Percentiles rank a stretch among this genome's conserved stretches.
Conservation (phyloP, 805 yeast genomes). For the Kazachstania martiniae region DNA sequence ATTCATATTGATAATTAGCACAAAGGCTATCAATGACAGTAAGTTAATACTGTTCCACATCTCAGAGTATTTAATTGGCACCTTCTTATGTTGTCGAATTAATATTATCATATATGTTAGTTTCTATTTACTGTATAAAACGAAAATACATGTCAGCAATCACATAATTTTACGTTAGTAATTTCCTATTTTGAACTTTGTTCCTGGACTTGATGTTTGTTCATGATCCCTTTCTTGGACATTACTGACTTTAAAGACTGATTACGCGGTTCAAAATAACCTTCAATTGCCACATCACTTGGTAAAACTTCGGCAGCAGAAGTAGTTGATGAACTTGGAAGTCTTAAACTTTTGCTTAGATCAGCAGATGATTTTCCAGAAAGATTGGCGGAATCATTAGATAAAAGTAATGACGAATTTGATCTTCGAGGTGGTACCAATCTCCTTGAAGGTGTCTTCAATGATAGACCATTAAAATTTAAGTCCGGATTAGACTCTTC, state of each 20-base stretch:
- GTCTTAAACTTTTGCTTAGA: slow-evolving; percentile 3
- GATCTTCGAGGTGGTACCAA: slow-evolving; percentile 4
- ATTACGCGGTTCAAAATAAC: slow-evolving; percentile 26
- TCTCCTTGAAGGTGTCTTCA: slow-evolving; percentile 1
- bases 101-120: no score
- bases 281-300: slow-evolving; percentile 39
- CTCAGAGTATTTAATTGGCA: no score
- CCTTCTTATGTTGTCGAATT: no score
- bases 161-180: no score
- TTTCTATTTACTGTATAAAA: no score
- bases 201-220: slow-evolving; percentile 2
- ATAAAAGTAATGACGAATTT: slow-evolving; percentile 3
- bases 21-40: no score
- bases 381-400: background rate
- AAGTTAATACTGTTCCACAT: no score
- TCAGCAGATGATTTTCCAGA: slow-evolving; percentile 1
- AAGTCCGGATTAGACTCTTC: background rate
- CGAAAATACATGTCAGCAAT: no score
- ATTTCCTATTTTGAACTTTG: background rate
- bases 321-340: slow-evolving; percentile 8
- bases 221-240: slow-evolving; percentile 11
- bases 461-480: background rate
- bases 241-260: slow-evolving; percentile 18
- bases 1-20: no score
- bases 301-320: slow-evolving; percentile 16